Evolutionary conservation across 192 early-diverging fungal species (phyloP), one percentile per base, ranked within the genome.

Genomic region (Irineochytrium annulatum): DNA sequence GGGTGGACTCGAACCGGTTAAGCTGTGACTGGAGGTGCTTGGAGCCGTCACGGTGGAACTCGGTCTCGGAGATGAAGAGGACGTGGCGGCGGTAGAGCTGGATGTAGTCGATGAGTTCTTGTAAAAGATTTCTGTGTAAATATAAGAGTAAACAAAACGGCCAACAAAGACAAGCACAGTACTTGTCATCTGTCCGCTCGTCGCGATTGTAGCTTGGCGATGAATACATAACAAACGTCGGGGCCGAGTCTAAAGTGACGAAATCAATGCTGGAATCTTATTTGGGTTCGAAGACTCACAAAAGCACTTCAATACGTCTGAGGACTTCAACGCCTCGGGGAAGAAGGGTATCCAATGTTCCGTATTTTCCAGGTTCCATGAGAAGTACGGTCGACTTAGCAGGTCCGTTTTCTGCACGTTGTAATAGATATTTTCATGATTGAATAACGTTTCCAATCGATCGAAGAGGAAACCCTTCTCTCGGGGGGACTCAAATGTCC

Each of bases 311-410:
- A 57, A 31, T 17, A 49, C 43, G 27, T 16, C 43, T 3, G 26
- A 44, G 20, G 59, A 28, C 3, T n/a, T 54, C 41, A 53, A 52
- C 22, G 35, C 37, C 2, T 66, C 52, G n/a, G 56, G 29, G 13
- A 72, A 49, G 24, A 76, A 67, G 8, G 66, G 74, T 2, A 76
- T n/a, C 74, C 74, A 76, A 43, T 67, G 49, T 2, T 60, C 29
- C 28, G 48, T 31, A 29, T 76, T 61, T 2, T 24, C 35, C 44
- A 76, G 52, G 56, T 76, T 59, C 71, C 71, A 76, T 2, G 67
- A 76, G 39, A 76, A 75, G 28, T 52, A 59, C 0, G 70, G 72
- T 17, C 72, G 34, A 5, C 34, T 37, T 20, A 62, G 41, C 30
- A 62, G 17, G 24, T 73, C 65, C 16, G 63, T 34, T 24, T 58